phyloP scores from a whole-genome alignment of 108 stramenopile species.

The Epithemia pelagica region DNA sequence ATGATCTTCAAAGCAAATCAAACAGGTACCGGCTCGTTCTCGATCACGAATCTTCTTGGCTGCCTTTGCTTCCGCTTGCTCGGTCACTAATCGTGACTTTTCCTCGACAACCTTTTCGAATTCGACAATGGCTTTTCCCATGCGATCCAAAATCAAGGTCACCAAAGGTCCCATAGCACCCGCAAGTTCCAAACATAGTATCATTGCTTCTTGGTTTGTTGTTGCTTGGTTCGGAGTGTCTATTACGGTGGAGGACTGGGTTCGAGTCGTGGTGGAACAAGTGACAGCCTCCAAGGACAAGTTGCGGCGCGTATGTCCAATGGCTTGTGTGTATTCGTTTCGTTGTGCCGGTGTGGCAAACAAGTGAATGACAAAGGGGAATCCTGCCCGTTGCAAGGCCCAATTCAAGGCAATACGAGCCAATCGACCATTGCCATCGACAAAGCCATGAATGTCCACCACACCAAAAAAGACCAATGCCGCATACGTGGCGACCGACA shows the following conservation, averaged over 20 bases:
- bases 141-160: slow-evolving; percentile 26
- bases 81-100: slow-evolving; percentile 20
- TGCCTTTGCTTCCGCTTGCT: slow-evolving; percentile 29
- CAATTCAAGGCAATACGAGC: slow-evolving; percentile 33
- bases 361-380: slow-evolving; percentile 35
- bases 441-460: slow-evolving; percentile 40
- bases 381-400: slow-evolving; percentile 17
- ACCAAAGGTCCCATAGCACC: slow-evolving; percentile 28
- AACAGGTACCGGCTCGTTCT: slow-evolving; percentile 29
- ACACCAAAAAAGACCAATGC: slow-evolving; percentile 35
- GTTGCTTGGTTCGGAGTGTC: too few species aligned
- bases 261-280: slow-evolving; percentile 6
- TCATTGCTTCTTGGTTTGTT: background rate
- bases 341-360: slow-evolving; percentile 37
- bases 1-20: slow-evolving; percentile 39
- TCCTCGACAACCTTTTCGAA: slow-evolving; percentile 24
- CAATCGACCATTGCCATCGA: slow-evolving; percentile 43
- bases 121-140: slow-evolving; percentile 18
- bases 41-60: slow-evolving; percentile 35
- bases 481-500: slow-evolving; percentile 20
- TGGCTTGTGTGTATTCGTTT: slow-evolving; percentile 25
- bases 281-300: slow-evolving; percentile 6
- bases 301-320: slow-evolving; percentile 21
- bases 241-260: slow-evolving; percentile 12
- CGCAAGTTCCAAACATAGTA: background rate